Base-by-base conservation (phyloP, 768 basidiomycete genomes). In the Dioszegia crocea region DNA sequence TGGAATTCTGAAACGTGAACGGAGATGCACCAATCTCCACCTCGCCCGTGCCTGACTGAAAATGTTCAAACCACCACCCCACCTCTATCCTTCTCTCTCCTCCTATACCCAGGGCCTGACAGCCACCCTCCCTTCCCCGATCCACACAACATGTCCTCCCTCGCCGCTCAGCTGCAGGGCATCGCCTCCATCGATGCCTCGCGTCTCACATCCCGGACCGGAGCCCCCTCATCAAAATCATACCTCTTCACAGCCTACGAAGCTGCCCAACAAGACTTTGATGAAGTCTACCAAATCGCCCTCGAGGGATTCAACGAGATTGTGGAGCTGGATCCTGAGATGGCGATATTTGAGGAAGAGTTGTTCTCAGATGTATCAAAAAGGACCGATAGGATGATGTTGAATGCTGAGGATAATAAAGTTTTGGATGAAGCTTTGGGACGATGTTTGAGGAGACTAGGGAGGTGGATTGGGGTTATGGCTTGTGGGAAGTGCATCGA, bases 181-280 rank as follows among this genome's bases (percentile, higher is more conserved):
- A 83, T 84, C 61, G 83, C 85, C 9, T 93, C 91, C 5, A 80
- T 91, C 29, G 94, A 96, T 77, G 80, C 86, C 31, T 77, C 83
- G 26, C 80, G 91, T 33, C 82, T 93, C 8, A 76, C 71, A 80
- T 84, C 67, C 14, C 67, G 72, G 82, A 64, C 83, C 84, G 76
- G 88, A 82, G 76, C 77, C 9, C 68, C 80, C 79, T 63, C 76
- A 29, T 16, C 83, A 0, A 84, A 87, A 71, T 93, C 91, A 0
- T 97, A 97, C 79, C 83, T 99, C 33, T 96, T 94, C 76, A 84
- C 87, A 14, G 84, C 86, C 39, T 82, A 83, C 59, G 87, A 89
- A 48, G 91, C 91, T 9, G 85, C 88, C 67, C 80, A 84, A 57
- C 88, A 96, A 74, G 92, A 98, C 77, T 80, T 96, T 57, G 87